Base-by-base conservation (phyloP, 768 basidiomycete genomes). In the Harrya chromipes region DNA sequence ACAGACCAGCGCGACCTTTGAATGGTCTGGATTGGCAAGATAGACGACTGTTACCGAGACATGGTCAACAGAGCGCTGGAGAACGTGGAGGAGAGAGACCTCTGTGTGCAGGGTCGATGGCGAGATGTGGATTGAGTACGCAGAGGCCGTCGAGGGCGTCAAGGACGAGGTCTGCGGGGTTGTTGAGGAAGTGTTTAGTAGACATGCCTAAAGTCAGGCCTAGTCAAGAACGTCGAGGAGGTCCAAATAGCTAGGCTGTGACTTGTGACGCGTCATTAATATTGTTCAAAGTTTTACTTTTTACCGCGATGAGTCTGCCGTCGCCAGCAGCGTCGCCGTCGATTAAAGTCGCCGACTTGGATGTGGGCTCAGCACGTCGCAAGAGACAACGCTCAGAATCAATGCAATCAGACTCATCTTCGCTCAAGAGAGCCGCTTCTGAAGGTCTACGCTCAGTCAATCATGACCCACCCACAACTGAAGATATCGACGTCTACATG, bases 71-170 rank as follows among this genome's bases (percentile, higher is more conserved):
- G 8, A 10, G 31, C 3, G 35, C 4, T 16, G 2, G 23, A 2
- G n/a, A 26, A 4, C 2, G 6, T 5, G n/a, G 19, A 24, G 5
- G 17, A 42, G 16, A 16, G 6, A n/a, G 53, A 89, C 90, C 84
- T 75, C 84, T 89, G 66, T 87, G 82, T 19, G 74, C 69, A 3
- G 71, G 68, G 67, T 95, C 90, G 37, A 95, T 73, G 29, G 78
- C 72, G 50, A 95, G 67, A 38, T 80, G 73, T 0, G 90, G 84
- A 67, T 94, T 94, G 42, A 85, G 53, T 1, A 77, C 75, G 58
- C 79, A 81, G 20, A 93, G 71, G 4, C 91, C 93, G 50, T 74
- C 70, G 36, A 97, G 81, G 0, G 90, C 85, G 62, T 94, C 87
- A 44, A 84, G 64, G 20, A 93, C 92, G 35, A 94, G 78, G 2